A percentile compares a stretch with the other conserved stretches of the same genome.
These are phyloP conservation scores for Diaporthe sp. DNA, from an alignment of 2,329 filamentous ascomycete species.

Conservation along the genomic window DNA sequence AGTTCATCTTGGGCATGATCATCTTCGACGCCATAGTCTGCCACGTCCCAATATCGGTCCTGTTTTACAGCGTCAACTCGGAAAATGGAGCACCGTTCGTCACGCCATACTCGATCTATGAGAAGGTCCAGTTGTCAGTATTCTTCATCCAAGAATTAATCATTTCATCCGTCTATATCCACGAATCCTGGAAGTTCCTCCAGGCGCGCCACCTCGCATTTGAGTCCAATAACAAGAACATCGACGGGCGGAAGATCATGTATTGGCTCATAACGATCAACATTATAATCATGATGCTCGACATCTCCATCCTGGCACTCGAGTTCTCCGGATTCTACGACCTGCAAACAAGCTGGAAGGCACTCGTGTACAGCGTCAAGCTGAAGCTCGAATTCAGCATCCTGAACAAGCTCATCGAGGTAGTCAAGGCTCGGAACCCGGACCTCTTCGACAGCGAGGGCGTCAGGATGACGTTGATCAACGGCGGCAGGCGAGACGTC, in stretches of 20 bases:
- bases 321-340: constrained; percentile 37
- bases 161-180: constrained; percentile 38
- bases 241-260: constrained; percentile 45
- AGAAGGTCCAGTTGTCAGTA: constrained; percentile 48
- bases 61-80: constrained; percentile 61
- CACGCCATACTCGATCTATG: constrained; percentile 55
- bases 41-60: constrained; percentile 63
- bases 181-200: constrained; percentile 27
- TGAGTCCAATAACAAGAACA: constrained; percentile 38
- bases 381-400: constrained; percentile 46
- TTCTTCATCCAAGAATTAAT: constrained; percentile 38
- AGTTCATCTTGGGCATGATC: constrained; percentile 65
- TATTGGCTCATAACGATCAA: constrained; percentile 62
- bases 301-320: constrained; percentile 49
- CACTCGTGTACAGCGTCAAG: constrained; percentile 44
- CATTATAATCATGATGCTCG: constrained; percentile 60
- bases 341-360: constrained; percentile 40
- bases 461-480: constrained; percentile 14
- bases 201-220: constrained; percentile 22
- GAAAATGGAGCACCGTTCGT: constrained; percentile 51
- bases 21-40: constrained; percentile 63
- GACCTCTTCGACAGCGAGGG: constrained; percentile 31
- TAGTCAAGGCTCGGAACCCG: constrained; percentile 37
- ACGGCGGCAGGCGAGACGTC: background rate
- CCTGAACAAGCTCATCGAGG: constrained; percentile 43